Evolutionary conservation across 805 yeast species (phyloP).

Genomic region (Torulaspora indica): DNA sequence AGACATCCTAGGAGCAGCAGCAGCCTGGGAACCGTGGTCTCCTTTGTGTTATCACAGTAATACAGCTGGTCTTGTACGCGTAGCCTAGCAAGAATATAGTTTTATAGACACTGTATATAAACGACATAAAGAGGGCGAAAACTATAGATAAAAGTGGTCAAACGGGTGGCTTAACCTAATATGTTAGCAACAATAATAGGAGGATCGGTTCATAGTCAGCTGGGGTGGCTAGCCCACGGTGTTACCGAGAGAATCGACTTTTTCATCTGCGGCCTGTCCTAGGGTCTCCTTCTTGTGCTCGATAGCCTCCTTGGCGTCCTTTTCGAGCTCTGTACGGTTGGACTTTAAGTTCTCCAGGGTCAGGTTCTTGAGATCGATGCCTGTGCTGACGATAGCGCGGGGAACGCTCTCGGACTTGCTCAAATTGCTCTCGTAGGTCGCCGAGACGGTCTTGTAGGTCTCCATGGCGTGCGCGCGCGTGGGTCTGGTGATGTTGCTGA

Average conservation of each 20-base stretch:
- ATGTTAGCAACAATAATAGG: slow-evolving; percentile 7
- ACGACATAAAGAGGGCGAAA: slow-evolving; percentile 1
- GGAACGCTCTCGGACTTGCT: slow-evolving; percentile 32
- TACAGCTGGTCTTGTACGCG: background rate
- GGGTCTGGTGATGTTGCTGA: slow-evolving; percentile 15
- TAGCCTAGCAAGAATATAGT: slow-evolving; percentile 3
- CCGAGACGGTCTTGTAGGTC: slow-evolving; percentile 30
- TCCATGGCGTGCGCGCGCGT: slow-evolving; percentile 24
- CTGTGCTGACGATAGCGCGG: slow-evolving; percentile 33
- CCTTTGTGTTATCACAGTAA: background rate
- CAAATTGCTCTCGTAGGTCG: slow-evolving; percentile 28
- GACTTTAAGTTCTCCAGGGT: slow-evolving; percentile 30
- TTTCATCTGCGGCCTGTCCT: slow-evolving; percentile 8
- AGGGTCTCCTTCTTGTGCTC: slow-evolving; percentile 5
- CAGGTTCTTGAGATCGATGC: slow-evolving; percentile 29
- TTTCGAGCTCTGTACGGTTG: slow-evolving; percentile 12
- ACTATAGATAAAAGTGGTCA: background rate
- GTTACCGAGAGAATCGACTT: slow-evolving; percentile 8
- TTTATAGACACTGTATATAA: background rate
- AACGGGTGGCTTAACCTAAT: background rate
- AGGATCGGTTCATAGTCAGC: background rate
- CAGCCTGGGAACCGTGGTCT: background rate
- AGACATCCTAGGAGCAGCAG: slow-evolving; percentile 1
- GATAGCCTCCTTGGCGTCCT: slow-evolving; percentile 7
- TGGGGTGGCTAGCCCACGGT: slow-evolving; percentile 1